Evolutionary conservation across 83 land plant genomes (phyloP).

Genomic region (Diphasiastrum complanatum): DNA sequence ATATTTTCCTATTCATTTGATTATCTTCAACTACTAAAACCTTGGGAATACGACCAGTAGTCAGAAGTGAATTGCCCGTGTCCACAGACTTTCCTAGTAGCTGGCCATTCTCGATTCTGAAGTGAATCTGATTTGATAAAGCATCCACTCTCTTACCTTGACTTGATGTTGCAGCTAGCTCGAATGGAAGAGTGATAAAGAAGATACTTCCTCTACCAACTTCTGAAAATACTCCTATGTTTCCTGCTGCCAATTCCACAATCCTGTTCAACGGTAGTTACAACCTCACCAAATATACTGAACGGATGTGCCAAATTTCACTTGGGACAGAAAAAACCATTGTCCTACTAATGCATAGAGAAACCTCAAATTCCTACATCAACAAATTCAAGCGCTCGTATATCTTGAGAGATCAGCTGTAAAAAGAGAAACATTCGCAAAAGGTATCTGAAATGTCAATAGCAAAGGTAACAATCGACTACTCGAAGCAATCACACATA

Average conservation of each 20-base stretch:
- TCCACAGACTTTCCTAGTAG: background rate
- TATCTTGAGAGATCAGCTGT: no score
- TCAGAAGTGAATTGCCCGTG: background rate
- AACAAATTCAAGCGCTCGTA: no score
- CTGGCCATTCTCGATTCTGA: background rate
- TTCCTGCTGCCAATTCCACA: constrained; percentile 27
- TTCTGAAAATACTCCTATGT: constrained; percentile 19
- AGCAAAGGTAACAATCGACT: no score
- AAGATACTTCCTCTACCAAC: constrained; percentile 28
- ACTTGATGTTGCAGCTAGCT: background rate
- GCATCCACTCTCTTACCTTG: constrained; percentile 10
- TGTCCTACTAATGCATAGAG: no score
- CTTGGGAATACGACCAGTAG: constrained; percentile 5
- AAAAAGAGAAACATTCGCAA: no score
- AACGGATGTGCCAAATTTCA: no score
- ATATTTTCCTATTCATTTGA: constrained; percentile 24
- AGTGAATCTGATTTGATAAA: background rate
- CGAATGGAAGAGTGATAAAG: constrained; percentile 24
- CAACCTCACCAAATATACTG: no score
- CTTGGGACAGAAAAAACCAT: no score
- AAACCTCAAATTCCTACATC: no score
- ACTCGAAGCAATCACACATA: no score
- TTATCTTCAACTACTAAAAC: constrained; percentile 46
- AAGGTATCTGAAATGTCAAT: no score
- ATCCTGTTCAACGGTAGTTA: no score